These are phyloP conservation scores for Erodium chrysanthum DNA, from an alignment of 441 rosid species.

Conservation along the genomic window DNA sequence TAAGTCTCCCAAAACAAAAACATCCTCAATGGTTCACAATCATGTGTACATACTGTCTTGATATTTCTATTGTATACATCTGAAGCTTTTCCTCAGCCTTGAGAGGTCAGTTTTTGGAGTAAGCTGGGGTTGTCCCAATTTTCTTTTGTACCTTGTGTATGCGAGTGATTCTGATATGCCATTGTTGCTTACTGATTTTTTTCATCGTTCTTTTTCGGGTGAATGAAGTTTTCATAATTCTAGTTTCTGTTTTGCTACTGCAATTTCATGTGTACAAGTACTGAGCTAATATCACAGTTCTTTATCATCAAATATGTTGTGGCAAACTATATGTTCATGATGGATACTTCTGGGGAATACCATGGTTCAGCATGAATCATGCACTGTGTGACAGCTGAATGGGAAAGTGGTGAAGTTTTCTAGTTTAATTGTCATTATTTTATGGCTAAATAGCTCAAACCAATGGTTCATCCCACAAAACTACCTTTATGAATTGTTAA, in stretches of 20 bases:
- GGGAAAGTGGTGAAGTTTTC: no score
- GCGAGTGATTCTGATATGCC: neutral
- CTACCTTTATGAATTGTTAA: no score
- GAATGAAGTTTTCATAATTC: neutral
- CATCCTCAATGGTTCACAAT: no score
- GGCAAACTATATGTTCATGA: neutral
- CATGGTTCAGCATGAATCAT: neutral
- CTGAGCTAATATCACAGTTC: neutral
- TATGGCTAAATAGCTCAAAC: no score
- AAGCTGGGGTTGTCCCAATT: neutral
- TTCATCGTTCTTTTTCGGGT: neutral
- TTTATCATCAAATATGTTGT: neutral
- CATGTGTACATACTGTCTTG: no score
- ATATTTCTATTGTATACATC: no score
- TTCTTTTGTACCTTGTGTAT: neutral
- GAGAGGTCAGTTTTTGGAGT: neutral
- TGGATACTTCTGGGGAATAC: neutral
- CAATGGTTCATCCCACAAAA: no score
- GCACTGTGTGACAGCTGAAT: neutral
- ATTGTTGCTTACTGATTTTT: neutral
- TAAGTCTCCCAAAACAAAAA: constrained; percentile 14
- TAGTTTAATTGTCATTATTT: no score
- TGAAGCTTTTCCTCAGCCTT: neutral
- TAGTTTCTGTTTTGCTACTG: neutral
- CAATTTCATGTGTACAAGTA: neutral